These are phyloP conservation scores for Forsythia viridissima DNA, from an alignment of 257 asterid species.

Conservation along the genomic window DNA sequence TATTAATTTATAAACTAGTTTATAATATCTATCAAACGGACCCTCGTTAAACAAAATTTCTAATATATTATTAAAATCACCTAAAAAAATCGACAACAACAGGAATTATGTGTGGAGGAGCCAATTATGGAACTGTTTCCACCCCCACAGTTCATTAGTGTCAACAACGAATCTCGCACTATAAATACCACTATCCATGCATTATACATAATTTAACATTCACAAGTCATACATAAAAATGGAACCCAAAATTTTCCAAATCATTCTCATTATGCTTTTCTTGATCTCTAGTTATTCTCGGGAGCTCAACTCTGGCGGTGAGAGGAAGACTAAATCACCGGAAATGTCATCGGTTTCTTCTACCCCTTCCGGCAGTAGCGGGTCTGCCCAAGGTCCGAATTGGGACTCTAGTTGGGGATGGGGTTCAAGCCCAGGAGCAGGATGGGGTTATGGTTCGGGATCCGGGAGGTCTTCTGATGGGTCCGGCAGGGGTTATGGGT, in stretches of 20 bases:
- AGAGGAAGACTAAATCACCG: conserved; percentile 13
- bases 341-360: conserved; percentile 18
- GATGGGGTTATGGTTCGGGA: conserved; percentile 64
- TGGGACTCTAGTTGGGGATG: conserved; percentile 55
- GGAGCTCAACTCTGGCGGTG: conserved; percentile 18
- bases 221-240: conserved; percentile 16
- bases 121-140: no score
- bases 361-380: conserved; percentile 37
- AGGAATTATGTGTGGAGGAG: no score
- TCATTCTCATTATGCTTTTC: conserved; percentile 29
- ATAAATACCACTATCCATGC: not conserved
- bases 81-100: no score
- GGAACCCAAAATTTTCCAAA: conserved; percentile 10
- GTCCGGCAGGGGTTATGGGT: conserved; percentile 41
- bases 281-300: conserved; percentile 14
- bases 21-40: no score
- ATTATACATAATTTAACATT: not conserved
- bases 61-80: no score
- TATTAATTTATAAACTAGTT: no score
- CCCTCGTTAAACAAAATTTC: no score
- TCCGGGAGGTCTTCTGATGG: conserved; percentile 48
- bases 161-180: not conserved
- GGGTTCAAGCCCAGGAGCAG: conserved; percentile 53
- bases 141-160: not conserved
- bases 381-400: conserved; percentile 46